phyloP scores from a whole-genome alignment of 2,329 filamentous ascomycete species.

The Trichoderma atroviride region DNA sequence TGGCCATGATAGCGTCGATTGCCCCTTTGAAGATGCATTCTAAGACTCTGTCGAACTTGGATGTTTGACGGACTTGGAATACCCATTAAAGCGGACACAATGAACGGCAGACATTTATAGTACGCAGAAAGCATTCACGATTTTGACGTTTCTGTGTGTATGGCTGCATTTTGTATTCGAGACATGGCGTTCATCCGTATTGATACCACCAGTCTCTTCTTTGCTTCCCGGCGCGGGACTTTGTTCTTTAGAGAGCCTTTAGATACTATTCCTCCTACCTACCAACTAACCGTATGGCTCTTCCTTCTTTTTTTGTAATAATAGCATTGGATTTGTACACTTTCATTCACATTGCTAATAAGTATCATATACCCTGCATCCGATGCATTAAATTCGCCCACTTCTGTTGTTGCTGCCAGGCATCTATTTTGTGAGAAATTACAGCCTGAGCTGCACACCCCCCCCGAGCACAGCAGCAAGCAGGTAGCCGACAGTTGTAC shows the following conservation, averaged over 20 bases:
- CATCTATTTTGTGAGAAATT: not conserved
- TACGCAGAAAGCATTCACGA: constrained; percentile 29
- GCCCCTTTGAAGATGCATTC: constrained; percentile 84
- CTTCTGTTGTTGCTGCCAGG: not conserved
- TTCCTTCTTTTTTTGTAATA: constrained; percentile 28
- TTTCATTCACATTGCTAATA: not conserved
- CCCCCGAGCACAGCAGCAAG: not conserved
- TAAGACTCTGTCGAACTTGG: constrained; percentile 39
- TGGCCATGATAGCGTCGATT: constrained; percentile 94
- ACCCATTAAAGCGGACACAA: constrained; percentile 7
- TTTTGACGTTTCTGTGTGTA: constrained; percentile 29
- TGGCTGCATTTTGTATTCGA: constrained; percentile 28
- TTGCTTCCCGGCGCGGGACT: constrained; percentile 25
- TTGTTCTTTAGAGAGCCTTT: constrained; percentile 16
- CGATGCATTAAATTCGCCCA: not conserved
- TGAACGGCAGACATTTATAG: constrained; percentile 14
- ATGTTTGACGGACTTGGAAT: not conserved
- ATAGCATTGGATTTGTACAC: constrained; percentile 16
- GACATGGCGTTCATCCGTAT: constrained; percentile 35
- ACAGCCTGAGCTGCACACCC: not conserved
- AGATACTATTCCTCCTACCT: not conserved
- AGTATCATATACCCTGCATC: not conserved
- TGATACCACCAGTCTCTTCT: constrained; percentile 38
- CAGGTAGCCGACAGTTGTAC: not conserved
- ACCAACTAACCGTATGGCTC: not conserved